Conservation (phyloP, 169 alveolate species). For the Ichthyophthirius multifiliis region DNA sequence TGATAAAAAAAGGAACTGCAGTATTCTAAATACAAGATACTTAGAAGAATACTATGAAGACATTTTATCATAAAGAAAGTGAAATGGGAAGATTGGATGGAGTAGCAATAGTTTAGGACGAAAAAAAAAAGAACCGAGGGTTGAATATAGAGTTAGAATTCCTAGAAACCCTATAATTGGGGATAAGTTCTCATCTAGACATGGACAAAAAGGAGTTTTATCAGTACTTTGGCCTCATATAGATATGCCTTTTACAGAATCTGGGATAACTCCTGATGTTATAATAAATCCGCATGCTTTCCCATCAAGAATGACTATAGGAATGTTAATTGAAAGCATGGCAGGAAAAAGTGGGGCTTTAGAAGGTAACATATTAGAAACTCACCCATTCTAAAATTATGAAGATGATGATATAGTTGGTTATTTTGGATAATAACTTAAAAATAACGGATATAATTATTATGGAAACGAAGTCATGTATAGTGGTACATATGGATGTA, state of each 20-base stretch:
- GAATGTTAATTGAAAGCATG: constrained; percentile 96
- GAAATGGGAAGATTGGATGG: constrained; percentile 26
- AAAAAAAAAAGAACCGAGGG: constrained; percentile 54
- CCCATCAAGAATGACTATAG: constrained; percentile 99
- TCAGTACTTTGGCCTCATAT: constrained; percentile 97
- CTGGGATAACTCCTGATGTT: constrained; percentile 99
- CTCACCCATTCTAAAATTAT: constrained; percentile 74
- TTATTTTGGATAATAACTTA: constrained; percentile 78
- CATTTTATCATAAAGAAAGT: constrained; percentile 3
- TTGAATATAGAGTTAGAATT: constrained; percentile 76
- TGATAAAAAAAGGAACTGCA: not conserved
- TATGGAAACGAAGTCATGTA: constrained; percentile 98
- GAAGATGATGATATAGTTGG: constrained; percentile 76
- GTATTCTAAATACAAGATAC: constrained; percentile 7
- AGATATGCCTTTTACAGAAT: constrained; percentile 98
- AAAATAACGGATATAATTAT: constrained; percentile 92
- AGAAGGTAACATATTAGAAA: constrained; percentile 91
- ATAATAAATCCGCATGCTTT: constrained; percentile 99
- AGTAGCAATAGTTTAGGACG: constrained; percentile 1
- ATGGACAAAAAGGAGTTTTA: constrained; percentile 99
- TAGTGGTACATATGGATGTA: constrained; percentile 97
- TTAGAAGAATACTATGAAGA: not conserved
- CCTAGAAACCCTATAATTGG: constrained; percentile 97
- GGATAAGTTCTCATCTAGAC: constrained; percentile 99
- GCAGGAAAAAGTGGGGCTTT: constrained; percentile 99